Conservation (phyloP, 495 filamentous ascomycete species). For the Massariosphaeria phaeospora region DNA sequence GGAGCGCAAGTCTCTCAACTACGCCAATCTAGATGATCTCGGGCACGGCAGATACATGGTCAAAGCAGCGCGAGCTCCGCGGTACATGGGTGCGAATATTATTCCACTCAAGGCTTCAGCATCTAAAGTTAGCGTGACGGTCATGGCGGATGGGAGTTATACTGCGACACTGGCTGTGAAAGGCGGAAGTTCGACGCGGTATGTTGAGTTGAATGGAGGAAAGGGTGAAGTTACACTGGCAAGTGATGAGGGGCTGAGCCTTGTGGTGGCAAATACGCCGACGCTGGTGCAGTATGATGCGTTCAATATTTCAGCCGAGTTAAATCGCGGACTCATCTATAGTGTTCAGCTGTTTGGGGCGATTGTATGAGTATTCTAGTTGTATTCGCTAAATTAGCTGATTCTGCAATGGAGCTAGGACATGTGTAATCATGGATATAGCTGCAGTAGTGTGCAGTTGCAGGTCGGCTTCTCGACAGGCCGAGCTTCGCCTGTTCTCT, state of each 20-base stretch:
- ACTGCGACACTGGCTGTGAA: slow-evolving; percentile 40
- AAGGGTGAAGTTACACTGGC: slow-evolving; percentile 18
- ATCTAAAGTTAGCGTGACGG: slow-evolving; percentile 30
- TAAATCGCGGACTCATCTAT: slow-evolving; percentile 43
- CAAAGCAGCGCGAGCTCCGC: slow-evolving; percentile 42
- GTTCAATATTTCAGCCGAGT: slow-evolving; percentile 41
- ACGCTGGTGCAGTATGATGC: slow-evolving; percentile 42
- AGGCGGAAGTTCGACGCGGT: slow-evolving; percentile 2
- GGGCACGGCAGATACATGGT: slow-evolving; percentile 42
- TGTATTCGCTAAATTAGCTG: too few species aligned
- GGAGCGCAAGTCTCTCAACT: slow-evolving; percentile 38
- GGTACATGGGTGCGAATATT: slow-evolving; percentile 49
- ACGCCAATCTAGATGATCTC: slow-evolving; percentile 42
- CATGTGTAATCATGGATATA: too few species aligned
- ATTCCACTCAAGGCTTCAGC: slow-evolving; percentile 41
- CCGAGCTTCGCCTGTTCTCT: too few species aligned
- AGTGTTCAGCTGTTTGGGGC: slow-evolving; percentile 41
- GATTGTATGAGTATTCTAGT: slow-evolving; percentile 25
- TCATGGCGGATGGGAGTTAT: slow-evolving; percentile 36
- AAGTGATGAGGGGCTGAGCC: slow-evolving; percentile 41
- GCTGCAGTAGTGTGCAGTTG: too few species aligned
- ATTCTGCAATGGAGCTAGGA: too few species aligned
- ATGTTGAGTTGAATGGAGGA: slow-evolving; percentile 23
- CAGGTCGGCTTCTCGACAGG: too few species aligned
- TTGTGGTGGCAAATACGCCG: slow-evolving; percentile 47